phyloP scores from a whole-genome alignment of 2,329 filamentous ascomycete genomes.

The Aspergillus novoparasiticus region DNA sequence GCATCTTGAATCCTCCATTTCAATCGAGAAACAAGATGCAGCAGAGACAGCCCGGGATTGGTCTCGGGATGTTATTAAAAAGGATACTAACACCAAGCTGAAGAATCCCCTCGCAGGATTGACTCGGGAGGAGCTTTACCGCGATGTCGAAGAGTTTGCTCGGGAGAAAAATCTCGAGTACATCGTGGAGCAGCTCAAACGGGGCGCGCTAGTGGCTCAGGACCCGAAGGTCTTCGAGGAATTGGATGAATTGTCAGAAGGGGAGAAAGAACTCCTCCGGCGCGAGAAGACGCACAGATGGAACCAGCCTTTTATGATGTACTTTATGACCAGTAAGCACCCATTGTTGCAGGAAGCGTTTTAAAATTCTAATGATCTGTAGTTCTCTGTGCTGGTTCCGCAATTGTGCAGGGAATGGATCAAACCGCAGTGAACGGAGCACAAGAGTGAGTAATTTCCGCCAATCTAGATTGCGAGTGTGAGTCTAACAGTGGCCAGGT shows the following conservation, averaged over 20 bases:
- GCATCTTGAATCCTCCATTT: slow-evolving; percentile 7
- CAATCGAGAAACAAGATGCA: slow-evolving; percentile 11
- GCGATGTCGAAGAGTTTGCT: slow-evolving; percentile 45
- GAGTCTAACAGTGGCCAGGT: background rate
- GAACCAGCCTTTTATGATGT: slow-evolving; percentile 19
- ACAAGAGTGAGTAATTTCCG: background rate
- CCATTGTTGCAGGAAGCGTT: background rate
- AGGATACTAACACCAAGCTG: slow-evolving; percentile 12
- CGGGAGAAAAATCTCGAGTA: slow-evolving; percentile 61
- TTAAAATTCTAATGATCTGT: background rate
- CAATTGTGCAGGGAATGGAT: slow-evolving; percentile 64
- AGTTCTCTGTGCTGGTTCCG: slow-evolving; percentile 19
- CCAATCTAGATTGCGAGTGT: background rate
- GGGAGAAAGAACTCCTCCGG: slow-evolving; percentile 11
- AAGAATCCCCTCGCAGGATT: slow-evolving; percentile 31
- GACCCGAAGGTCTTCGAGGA: slow-evolving; percentile 66
- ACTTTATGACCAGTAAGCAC: slow-evolving; percentile 16
- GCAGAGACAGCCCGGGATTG: slow-evolving; percentile 15
- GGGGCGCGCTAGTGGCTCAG: slow-evolving; percentile 71
- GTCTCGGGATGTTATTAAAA: slow-evolving; percentile 12
- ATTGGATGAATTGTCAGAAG: slow-evolving; percentile 51
- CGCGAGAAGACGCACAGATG: slow-evolving; percentile 17
- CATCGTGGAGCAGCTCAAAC: slow-evolving; percentile 47
- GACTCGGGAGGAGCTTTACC: slow-evolving; percentile 28
- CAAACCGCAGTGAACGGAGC: slow-evolving; percentile 15